phyloP scores from a whole-genome alignment of 176 grass and related monocot species.

The Oryza longistaminata region DNA sequence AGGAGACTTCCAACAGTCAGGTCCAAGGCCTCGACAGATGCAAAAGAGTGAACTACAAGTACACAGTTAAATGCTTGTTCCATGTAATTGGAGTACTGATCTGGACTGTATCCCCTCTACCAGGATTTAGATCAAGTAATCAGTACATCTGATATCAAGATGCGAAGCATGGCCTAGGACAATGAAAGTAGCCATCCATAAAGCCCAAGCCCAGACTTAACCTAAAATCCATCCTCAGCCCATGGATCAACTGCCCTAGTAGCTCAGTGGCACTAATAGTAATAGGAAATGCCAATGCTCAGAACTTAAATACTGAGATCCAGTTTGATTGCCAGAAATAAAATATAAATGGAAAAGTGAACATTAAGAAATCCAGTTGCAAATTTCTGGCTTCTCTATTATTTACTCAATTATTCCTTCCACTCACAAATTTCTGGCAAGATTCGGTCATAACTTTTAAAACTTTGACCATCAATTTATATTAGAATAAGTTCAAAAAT shows the following conservation, averaged over 20 bases:
- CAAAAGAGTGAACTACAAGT: not conserved
- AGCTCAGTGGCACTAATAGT: not conserved
- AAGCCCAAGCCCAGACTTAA: conserved; percentile 20
- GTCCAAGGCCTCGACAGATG: not conserved
- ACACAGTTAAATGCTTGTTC: conserved; percentile 3
- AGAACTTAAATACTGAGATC: conserved; percentile 15
- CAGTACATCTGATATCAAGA: conserved; percentile 3
- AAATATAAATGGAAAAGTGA: not conserved
- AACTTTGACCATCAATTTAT: too few species aligned
- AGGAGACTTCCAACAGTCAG: not conserved
- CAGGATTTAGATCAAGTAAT: not conserved
- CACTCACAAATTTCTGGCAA: too few species aligned
- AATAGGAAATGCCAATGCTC: conserved; percentile 17
- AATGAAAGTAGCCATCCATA: not conserved
- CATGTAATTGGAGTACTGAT: not conserved
- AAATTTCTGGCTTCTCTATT: not conserved
- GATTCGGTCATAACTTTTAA: too few species aligned
- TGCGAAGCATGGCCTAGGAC: conserved; percentile 14
- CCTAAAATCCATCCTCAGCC: not conserved
- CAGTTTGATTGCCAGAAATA: not conserved
- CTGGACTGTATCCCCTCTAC: conserved; percentile 4
- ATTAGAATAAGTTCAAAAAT: too few species aligned
- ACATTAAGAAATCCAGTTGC: not conserved
- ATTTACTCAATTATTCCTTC: not conserved
- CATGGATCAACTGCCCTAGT: not conserved